Conservation (phyloP, 1,284 basidiomycete species). For the Cutaneotrichosporon sp. region DNA sequence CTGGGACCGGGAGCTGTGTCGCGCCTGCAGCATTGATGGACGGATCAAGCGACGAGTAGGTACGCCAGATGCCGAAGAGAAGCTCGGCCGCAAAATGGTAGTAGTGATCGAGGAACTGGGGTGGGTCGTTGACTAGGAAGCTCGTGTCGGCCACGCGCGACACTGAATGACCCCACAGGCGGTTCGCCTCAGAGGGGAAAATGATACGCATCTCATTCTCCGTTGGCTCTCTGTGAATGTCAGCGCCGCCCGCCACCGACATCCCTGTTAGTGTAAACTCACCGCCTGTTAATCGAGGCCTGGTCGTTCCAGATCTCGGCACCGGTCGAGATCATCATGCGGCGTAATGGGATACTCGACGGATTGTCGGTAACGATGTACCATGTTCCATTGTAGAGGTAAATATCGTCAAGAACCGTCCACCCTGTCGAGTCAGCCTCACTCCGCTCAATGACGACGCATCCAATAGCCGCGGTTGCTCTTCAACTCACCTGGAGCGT, state of each 20-base stretch:
- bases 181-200: constrained; percentile 64
- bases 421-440: constrained; percentile 55
- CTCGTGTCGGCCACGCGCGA: constrained; percentile 48
- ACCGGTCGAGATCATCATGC: constrained; percentile 54
- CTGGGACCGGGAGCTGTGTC: constrained; percentile 64
- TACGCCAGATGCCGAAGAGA: constrained; percentile 82
- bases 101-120: constrained; percentile 68
- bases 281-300: constrained; percentile 52
- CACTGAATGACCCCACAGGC: constrained; percentile 62
- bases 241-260: background rate
- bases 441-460: background rate
- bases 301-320: constrained; percentile 54
- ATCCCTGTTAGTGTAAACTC: constrained; percentile 16
- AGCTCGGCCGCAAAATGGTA: constrained; percentile 75
- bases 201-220: constrained; percentile 76
- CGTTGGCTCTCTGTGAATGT: constrained; percentile 58
- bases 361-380: constrained; percentile 55
- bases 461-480: background rate
- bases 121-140: constrained; percentile 70
- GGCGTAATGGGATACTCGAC: constrained; percentile 48
- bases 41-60: constrained; percentile 75
- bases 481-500: constrained; percentile 50
- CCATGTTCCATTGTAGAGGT: constrained; percentile 54
- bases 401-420: constrained; percentile 73
- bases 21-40: constrained; percentile 64